Evolutionary conservation across 2,329 filamentous ascomycete species (phyloP), one percentile per base, ranked within the genome.

Genomic region (Paecilomyces formosus): DNA sequence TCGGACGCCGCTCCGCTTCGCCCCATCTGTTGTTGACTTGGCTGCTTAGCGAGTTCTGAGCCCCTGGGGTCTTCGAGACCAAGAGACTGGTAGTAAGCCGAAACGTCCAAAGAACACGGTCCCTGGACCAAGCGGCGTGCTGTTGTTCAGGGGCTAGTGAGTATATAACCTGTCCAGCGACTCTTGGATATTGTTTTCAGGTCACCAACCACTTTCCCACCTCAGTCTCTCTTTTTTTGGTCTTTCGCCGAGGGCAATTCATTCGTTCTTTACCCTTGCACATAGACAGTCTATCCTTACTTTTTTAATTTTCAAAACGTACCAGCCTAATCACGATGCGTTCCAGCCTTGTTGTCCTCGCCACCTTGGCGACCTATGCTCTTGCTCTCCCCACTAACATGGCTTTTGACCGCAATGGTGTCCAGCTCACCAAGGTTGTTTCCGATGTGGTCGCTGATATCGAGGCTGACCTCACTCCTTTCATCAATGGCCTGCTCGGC

Each of bases 341-440:
- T 67, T 63, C 64, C 24, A 58, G 60, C 55, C 60, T 73, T 60
- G 57, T 70, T 57, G 7, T 72, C 61, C 70, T 74, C 61, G 71
- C 71, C 68, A 60, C 62, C 60, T 53, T 74, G 68, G 71, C 68
- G 60, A 62, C 66, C 61, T 66, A 66, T 35, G 64, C 66, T 60
- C 65, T 73, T 56, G 70, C 69, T 57, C 66, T 69, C 51, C 71
- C 71, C 35, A 62, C 69, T 50, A 66, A 68, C 26, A 24, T 62
- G 39, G 31, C 63, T 30, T 55, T 68, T 53, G 68, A 72, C 49
- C 59, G 64, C 5, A 45, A 9, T 9, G 39, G 39, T 45, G 39
- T 45, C 59, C 71, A 70, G 58, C 64, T 62, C 49, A 57, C 70
- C 53, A 6, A 33, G 39, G 4, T 26, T 31, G 18, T 72, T 33